Percentiles rank a stretch among this genome's conserved stretches.
Conservation (phyloP, 306 rosid species). For the Albizia julibrissin region DNA sequence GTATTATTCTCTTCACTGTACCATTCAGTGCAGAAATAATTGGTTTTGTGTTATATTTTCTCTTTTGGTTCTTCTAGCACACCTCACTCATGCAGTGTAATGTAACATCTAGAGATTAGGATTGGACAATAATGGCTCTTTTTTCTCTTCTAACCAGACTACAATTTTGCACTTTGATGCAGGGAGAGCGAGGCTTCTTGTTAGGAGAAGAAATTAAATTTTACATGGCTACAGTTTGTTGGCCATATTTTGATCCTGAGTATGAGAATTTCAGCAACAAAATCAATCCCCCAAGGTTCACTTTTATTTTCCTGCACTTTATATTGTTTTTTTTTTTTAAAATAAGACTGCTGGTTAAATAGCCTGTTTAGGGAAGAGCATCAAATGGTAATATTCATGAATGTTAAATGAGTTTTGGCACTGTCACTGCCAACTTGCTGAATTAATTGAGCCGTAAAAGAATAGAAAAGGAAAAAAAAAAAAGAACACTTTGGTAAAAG, state of each 20-base stretch:
- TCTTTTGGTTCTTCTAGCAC: not conserved
- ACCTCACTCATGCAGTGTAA: not conserved
- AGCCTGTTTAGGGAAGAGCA: constrained; percentile 9
- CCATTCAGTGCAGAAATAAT: not conserved
- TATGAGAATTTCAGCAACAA: constrained; percentile 79
- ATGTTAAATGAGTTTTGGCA: constrained; percentile 12
- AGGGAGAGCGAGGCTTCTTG: constrained; percentile 29
- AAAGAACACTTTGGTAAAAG: not conserved
- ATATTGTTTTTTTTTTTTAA: too few relatives aligned
- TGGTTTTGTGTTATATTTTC: not conserved
- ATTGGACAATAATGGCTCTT: not conserved
- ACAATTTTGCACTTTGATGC: constrained; percentile 25
- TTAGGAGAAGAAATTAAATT: constrained; percentile 26
- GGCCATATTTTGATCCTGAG: constrained; percentile 91
- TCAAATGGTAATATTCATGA: constrained; percentile 3
- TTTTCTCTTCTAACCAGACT: constrained; percentile 4
- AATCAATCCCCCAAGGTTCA: constrained; percentile 85
- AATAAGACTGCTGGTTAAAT: not conserved
- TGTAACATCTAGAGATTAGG: not conserved
- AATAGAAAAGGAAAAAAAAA: not conserved
- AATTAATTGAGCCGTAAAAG: not conserved
- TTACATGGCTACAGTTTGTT: constrained; percentile 67
- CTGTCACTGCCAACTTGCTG: not conserved
- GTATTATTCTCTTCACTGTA: not conserved
- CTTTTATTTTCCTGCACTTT: constrained; percentile 13